phyloP scores from a whole-genome alignment of 2,329 filamentous ascomycete genomes.

The Penicillium vulpinum region DNA sequence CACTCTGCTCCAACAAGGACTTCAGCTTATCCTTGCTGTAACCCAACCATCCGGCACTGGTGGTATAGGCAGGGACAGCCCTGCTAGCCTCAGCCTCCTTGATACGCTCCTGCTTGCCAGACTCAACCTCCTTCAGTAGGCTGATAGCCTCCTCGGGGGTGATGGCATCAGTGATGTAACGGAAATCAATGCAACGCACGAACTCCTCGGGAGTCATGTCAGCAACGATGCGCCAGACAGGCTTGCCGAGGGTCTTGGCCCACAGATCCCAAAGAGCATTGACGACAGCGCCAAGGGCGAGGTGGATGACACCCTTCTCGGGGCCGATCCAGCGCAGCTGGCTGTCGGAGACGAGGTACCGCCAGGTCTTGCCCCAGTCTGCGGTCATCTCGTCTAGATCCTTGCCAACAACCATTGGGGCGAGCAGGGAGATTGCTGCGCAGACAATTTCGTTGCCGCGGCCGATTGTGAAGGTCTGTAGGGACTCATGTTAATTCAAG shows the following conservation, averaged over 20 bases:
- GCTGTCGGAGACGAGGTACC: slow-evolving; percentile 85
- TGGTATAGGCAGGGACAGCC: slow-evolving; percentile 89
- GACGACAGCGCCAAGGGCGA: slow-evolving; percentile 83
- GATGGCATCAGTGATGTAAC: slow-evolving; percentile 91
- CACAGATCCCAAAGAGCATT: slow-evolving; percentile 96
- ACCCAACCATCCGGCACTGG: slow-evolving; percentile 86
- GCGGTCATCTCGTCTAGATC: slow-evolving; percentile 74
- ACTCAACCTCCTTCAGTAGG: slow-evolving; percentile 66
- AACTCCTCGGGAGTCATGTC: slow-evolving; percentile 89
- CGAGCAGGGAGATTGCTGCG: slow-evolving; percentile 75
- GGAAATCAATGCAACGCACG: slow-evolving; percentile 86
- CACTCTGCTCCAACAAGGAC: slow-evolving; percentile 69
- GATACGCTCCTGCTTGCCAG: slow-evolving; percentile 69
- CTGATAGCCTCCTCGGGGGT: slow-evolving; percentile 78
- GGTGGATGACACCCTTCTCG: slow-evolving; percentile 91
- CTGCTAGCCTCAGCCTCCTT: slow-evolving; percentile 69
- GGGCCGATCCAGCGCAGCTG: slow-evolving; percentile 93
- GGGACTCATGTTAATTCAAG: slow-evolving; percentile 1
- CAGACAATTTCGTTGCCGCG: slow-evolving; percentile 93
- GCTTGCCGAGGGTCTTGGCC: slow-evolving; percentile 82
- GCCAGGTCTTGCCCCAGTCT: slow-evolving; percentile 87
- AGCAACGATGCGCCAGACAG: slow-evolving; percentile 84
- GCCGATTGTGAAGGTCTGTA: slow-evolving; percentile 48
- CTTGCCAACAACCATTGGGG: slow-evolving; percentile 71
- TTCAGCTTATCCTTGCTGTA: slow-evolving; percentile 88